phyloP scores from a whole-genome alignment of 768 basidiomycete genomes.

The Mycena indigotica region DNA sequence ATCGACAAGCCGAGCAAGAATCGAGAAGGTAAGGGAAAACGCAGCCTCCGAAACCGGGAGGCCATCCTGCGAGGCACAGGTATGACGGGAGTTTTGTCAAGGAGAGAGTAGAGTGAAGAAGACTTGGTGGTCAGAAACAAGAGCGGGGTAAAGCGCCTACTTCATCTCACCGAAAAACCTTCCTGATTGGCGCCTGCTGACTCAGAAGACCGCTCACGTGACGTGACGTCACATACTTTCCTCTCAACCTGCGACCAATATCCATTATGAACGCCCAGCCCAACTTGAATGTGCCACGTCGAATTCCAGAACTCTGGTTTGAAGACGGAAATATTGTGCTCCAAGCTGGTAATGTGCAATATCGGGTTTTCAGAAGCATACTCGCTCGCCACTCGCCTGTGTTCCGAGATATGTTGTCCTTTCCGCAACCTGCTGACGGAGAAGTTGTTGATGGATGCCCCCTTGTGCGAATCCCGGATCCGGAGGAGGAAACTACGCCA shows the following conservation, averaged over 20 bases:
- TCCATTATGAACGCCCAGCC: neutral
- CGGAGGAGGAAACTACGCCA: conserved; percentile 6
- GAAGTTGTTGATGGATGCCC: conserved; percentile 14
- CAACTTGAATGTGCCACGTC: neutral
- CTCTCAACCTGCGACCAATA: too few species aligned
- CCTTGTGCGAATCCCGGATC: conserved; percentile 12
- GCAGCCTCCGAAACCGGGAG: neutral
- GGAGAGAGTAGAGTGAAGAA: too few species aligned
- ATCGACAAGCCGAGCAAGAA: neutral
- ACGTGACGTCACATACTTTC: too few species aligned
- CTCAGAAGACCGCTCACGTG: too few species aligned
- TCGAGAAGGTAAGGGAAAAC: neutral
- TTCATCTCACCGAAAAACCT: too few species aligned
- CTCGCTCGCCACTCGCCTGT: conserved; percentile 16
- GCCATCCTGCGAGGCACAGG: neutral
- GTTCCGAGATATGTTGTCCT: conserved; percentile 17
- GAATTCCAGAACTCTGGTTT: conserved; percentile 15
- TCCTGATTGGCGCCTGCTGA: too few species aligned
- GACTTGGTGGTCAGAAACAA: too few species aligned
- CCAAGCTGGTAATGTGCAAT: conserved; percentile 13
- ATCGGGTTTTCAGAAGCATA: conserved; percentile 14
- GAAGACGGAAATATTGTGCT: conserved; percentile 30
- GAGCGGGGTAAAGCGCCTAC: too few species aligned
- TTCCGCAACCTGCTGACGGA: conserved; percentile 10
- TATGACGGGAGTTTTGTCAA: too few species aligned